These are phyloP conservation scores for Talaromyces verruculosus DNA, from an alignment of 2,329 filamentous ascomycete species.

Conservation along the genomic window DNA sequence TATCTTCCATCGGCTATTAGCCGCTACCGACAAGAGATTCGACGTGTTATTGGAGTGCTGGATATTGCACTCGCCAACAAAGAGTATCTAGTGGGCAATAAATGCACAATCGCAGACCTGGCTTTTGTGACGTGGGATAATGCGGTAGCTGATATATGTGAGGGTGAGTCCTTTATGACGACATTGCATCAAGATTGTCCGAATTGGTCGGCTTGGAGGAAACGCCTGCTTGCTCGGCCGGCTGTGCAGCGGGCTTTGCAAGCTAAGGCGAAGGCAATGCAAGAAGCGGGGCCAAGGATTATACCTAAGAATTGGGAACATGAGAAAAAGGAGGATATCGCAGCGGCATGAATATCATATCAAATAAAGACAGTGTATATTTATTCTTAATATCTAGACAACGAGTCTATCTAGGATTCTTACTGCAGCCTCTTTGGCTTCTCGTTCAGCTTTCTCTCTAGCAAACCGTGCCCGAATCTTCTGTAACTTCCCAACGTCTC, in stretches of 20 bases:
- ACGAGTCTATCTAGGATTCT: background rate
- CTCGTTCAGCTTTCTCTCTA: conserved; percentile 7
- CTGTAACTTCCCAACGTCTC: conserved; percentile 10
- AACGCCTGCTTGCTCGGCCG: conserved; percentile 12
- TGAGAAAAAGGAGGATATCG: background rate
- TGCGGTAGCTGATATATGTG: conserved; percentile 10
- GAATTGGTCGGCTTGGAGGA: conserved; percentile 5
- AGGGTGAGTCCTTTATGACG: conserved; percentile 1
- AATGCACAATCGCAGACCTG: conserved; percentile 16
- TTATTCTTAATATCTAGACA: background rate
- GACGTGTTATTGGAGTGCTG: conserved; percentile 13
- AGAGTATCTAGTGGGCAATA: conserved; percentile 14
- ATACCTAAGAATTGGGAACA: conserved; percentile 18
- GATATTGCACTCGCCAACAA: conserved; percentile 9
- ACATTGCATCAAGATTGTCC: conserved; percentile 14
- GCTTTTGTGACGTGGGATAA: conserved; percentile 18
- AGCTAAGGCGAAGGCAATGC: conserved; percentile 4
- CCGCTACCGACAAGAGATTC: conserved; percentile 17
- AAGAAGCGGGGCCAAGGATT: conserved; percentile 13
- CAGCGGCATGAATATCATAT: background rate
- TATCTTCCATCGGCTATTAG: conserved; percentile 7
- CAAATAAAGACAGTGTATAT: background rate
- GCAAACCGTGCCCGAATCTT: conserved; percentile 19
- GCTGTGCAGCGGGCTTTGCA: conserved; percentile 13
- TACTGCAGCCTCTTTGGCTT: background rate